These are phyloP conservation scores for Stylonectria norvegica DNA, from an alignment of 2,329 filamentous ascomycete species.

Conservation along the genomic window DNA sequence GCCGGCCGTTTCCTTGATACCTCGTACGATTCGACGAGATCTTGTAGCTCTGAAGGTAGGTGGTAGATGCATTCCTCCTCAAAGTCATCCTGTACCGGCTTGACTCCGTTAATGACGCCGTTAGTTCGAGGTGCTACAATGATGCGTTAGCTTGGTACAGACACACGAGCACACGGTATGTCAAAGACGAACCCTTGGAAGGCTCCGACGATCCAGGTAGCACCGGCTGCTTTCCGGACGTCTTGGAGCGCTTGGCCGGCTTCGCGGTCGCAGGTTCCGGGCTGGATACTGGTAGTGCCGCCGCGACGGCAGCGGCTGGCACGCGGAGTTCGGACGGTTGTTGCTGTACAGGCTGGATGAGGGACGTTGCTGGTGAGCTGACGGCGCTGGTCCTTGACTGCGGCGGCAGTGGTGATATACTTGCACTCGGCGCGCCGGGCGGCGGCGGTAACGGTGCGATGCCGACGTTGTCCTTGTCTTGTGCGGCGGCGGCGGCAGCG, in stretches of 20 bases:
- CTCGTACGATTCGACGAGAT: conserved; percentile 89
- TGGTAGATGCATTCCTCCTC: conserved; percentile 87
- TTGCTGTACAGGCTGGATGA: conserved; percentile 45
- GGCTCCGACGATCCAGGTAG: conserved; percentile 41
- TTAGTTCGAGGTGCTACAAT: conserved; percentile 45
- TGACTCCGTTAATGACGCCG: conserved; percentile 50
- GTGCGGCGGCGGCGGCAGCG: conserved; percentile 86
- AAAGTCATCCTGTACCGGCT: conserved; percentile 39
- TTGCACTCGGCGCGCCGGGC: conserved; percentile 55
- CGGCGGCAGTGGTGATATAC: conserved; percentile 48
- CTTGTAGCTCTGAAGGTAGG: conserved; percentile 81
- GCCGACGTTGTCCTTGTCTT: conserved; percentile 81
- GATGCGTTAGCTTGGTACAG: conserved; percentile 8
- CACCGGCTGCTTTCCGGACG: conserved; percentile 42
- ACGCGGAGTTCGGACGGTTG: conserved; percentile 35
- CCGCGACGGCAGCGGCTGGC: conserved; percentile 21
- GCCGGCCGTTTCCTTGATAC: conserved; percentile 68
- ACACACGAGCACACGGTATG: not conserved
- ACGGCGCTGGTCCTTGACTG: conserved; percentile 54
- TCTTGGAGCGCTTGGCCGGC: conserved; percentile 40
- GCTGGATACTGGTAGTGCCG: conserved; percentile 22
- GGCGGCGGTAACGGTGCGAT: conserved; percentile 92
- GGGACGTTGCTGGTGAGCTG: conserved; percentile 50
- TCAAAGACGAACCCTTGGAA: conserved; percentile 46
- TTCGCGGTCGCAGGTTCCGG: conserved; percentile 27